phyloP scores from a whole-genome alignment of 768 basidiomycete genomes.

The Infundibulicybe gibba region DNA sequence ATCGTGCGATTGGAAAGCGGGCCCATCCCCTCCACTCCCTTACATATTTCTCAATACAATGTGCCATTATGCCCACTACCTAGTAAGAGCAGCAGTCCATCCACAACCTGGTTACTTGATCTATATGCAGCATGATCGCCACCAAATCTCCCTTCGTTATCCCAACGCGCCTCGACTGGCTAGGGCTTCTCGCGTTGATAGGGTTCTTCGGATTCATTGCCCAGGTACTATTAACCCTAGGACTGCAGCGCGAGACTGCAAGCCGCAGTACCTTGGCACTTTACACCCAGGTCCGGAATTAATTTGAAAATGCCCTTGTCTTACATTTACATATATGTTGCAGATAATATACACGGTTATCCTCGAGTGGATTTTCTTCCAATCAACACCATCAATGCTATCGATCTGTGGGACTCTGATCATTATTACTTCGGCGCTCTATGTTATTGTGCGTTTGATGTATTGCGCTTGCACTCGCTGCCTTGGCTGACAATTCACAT shows the following conservation, averaged over 20 bases:
- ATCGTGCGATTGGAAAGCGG: constrained; percentile 69
- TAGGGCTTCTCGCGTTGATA: constrained; percentile 39
- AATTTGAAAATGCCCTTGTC: neutral
- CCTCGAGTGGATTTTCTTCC: constrained; percentile 3
- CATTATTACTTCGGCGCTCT: neutral
- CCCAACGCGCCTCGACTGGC: constrained; percentile 38
- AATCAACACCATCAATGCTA: neutral
- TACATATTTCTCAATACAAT: neutral
- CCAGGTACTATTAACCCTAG: constrained; percentile 53
- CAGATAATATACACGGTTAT: constrained; percentile 1
- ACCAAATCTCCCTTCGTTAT: constrained; percentile 34
- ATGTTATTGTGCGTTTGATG: neutral
- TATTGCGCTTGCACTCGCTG: too few species aligned
- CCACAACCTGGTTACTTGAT: neutral
- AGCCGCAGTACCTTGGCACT: constrained; percentile 59
- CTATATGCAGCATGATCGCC: constrained; percentile 34
- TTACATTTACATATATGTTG: neutral
- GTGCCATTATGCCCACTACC: neutral
- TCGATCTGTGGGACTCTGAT: neutral
- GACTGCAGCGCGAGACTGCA: constrained; percentile 38
- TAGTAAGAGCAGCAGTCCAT: neutral
- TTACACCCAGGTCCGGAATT: constrained; percentile 28
- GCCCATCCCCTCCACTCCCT: constrained; percentile 69
- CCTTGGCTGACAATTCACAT: too few species aligned
- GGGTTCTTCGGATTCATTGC: constrained; percentile 46